Evolutionary conservation across 2,329 filamentous ascomycete species (phyloP).

Genomic region (Colletotrichum sansevieriae): DNA sequence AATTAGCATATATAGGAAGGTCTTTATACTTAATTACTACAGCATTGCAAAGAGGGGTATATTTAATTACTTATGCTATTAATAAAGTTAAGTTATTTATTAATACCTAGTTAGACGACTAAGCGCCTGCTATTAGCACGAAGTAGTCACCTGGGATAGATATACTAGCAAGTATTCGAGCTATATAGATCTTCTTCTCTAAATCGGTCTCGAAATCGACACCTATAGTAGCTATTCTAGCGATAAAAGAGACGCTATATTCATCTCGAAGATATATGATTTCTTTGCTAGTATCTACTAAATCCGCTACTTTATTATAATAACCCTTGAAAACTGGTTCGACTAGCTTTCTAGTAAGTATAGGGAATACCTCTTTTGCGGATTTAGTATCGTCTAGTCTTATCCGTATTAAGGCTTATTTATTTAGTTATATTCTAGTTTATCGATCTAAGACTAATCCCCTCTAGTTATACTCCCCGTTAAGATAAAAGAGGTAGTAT

Average conservation of each 20-base stretch:
- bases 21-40: slow-evolving; percentile 67
- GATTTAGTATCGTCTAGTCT: background rate
- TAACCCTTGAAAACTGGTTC: slow-evolving; percentile 47
- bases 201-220: slow-evolving; percentile 44
- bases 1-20: slow-evolving; percentile 71
- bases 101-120: slow-evolving; percentile 68
- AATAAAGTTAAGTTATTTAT: slow-evolving; percentile 72
- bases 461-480: slow-evolving; percentile 34
- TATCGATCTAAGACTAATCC: slow-evolving; percentile 28
- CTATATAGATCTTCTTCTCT: slow-evolving; percentile 21
- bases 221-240: slow-evolving; percentile 48
- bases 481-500: slow-evolving; percentile 9
- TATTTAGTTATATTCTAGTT: slow-evolving; percentile 19
- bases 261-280: slow-evolving; percentile 19
- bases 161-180: background rate
- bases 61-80: slow-evolving; percentile 76
- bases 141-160: background rate
- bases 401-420: slow-evolving; percentile 15
- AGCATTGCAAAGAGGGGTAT: slow-evolving; percentile 69
- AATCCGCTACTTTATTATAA: slow-evolving; percentile 48
- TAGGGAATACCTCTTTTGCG: slow-evolving; percentile 17
- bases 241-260: slow-evolving; percentile 48
- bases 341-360: slow-evolving; percentile 26
- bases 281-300: slow-evolving; percentile 46
- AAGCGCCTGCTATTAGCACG: slow-evolving; percentile 77